These are phyloP conservation scores for Filosporella fistucella DNA, from an alignment of 495 filamentous ascomycete genomes.

Conservation along the genomic window DNA sequence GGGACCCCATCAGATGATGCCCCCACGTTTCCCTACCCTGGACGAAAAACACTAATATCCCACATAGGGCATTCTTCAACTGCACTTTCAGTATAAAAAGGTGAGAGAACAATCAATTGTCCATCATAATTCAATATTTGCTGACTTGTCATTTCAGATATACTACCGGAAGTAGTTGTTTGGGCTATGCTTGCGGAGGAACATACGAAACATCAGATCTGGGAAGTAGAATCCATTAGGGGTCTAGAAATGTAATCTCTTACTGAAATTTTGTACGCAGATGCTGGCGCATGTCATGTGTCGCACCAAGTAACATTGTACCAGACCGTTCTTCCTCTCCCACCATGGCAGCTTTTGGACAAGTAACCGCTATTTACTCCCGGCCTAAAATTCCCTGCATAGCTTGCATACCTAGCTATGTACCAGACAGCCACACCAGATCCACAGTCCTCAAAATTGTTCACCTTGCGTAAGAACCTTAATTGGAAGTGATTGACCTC, in stretches of 20 bases:
- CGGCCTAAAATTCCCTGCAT: no score
- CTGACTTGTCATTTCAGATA: slow-evolving; percentile 47
- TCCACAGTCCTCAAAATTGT: no score
- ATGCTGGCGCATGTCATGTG: slow-evolving; percentile 10
- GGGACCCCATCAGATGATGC: not conserved
- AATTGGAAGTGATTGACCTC: no score
- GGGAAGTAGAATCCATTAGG: slow-evolving; percentile 16
- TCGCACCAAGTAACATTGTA: slow-evolving; percentile 13
- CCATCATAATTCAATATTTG: not conserved
- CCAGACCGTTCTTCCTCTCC: slow-evolving; percentile 1
- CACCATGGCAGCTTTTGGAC: no score
- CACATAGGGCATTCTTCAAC: slow-evolving; percentile 81
- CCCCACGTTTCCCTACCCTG: not conserved
- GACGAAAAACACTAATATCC: slow-evolving; percentile 10
- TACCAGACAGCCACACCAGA: no score
- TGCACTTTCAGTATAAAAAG: slow-evolving; percentile 97
- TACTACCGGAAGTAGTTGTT: slow-evolving; percentile 58
- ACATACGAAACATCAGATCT: slow-evolving; percentile 5
- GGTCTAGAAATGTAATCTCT: slow-evolving; percentile 6
- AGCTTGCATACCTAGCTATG: no score
- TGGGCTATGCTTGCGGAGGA: slow-evolving; percentile 1
- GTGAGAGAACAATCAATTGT: slow-evolving; percentile 12
- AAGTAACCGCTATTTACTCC: no score
- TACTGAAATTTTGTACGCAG: slow-evolving; percentile 16
- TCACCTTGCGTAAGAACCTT: no score